These are phyloP conservation scores for Geotrichum histeridarum DNA, from an alignment of 1,139 yeast genomes.

Conservation along the genomic window DNA sequence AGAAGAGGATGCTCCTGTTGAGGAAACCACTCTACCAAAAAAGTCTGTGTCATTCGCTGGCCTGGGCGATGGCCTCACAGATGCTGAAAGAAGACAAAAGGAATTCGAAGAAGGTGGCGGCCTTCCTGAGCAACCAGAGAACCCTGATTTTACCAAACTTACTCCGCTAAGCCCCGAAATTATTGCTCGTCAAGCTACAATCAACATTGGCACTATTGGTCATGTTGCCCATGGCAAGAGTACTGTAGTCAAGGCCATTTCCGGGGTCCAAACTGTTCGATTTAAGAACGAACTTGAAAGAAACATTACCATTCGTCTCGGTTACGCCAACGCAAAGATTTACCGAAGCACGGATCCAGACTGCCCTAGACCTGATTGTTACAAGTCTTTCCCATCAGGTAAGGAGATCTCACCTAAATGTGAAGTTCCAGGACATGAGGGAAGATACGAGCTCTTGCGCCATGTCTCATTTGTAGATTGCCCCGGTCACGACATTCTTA, in stretches of 20 bases:
- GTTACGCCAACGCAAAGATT: conserved; percentile 97
- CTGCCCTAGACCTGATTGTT: conserved; percentile 93
- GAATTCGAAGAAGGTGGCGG: conserved; percentile 99
- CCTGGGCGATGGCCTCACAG: conserved; percentile 52
- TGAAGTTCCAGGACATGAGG: conserved; percentile 67
- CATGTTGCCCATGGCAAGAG: conserved; percentile 99
- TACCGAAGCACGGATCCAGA: conserved; percentile 83
- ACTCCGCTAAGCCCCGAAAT: conserved; percentile 91
- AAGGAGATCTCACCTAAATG: conserved; percentile 93
- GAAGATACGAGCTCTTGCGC: conserved; percentile 84
- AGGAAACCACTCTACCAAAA: conserved; percentile 43
- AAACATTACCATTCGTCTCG: conserved; percentile 96
- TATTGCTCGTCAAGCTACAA: conserved; percentile 97
- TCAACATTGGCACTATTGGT: conserved; percentile 97
- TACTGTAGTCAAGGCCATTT: conserved; percentile 96
- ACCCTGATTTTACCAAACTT: conserved; percentile 72
- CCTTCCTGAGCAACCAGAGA: conserved; percentile 87
- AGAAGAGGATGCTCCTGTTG: conserved; percentile 42
- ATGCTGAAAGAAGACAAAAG: conserved; percentile 64
- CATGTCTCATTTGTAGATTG: conserved; percentile 94
- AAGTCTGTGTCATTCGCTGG: conserved; percentile 84
- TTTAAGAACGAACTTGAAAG: conserved; percentile 98
- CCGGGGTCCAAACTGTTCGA: conserved; percentile 98
- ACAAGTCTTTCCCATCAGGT: conserved; percentile 88
- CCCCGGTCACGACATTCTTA: conserved; percentile 99